A percentile compares a stretch with the other conserved stretches of the same genome.
Evolutionary conservation across 768 basidiomycete species (phyloP).

Genomic region (Lactifluus piperatus): DNA sequence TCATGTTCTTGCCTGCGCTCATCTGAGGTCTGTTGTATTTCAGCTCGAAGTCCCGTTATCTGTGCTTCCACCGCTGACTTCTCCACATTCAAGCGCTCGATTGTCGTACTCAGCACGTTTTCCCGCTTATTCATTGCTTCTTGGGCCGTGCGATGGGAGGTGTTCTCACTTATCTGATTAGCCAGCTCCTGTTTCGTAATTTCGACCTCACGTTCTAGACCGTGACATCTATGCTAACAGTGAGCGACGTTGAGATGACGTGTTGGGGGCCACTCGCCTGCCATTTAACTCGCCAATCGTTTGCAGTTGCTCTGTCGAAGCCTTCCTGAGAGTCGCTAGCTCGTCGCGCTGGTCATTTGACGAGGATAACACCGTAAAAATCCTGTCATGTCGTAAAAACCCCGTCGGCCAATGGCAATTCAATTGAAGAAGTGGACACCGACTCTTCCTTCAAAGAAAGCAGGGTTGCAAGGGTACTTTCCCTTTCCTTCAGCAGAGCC

Average conservation of each 20-base stretch:
- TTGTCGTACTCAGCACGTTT: neutral
- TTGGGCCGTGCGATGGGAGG: neutral
- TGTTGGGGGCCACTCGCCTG: neutral
- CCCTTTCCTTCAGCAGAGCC: slow-evolving; percentile 13
- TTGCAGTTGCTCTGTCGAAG: slow-evolving; percentile 8
- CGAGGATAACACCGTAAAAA: slow-evolving; percentile 7
- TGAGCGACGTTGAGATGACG: neutral
- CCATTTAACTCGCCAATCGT: slow-evolving; percentile 10
- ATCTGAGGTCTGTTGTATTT: neutral
- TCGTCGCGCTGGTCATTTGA: slow-evolving; percentile 12
- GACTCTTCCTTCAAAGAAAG: slow-evolving; percentile 16
- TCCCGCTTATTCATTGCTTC: slow-evolving; percentile 10
- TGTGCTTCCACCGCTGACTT: slow-evolving; percentile 2
- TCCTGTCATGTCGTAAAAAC: neutral
- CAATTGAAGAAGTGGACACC: neutral
- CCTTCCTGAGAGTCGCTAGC: slow-evolving; percentile 3
- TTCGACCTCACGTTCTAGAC: slow-evolving; percentile 9
- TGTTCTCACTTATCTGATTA: neutral
- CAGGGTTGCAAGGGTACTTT: neutral
- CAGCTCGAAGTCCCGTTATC: slow-evolving; percentile 1
- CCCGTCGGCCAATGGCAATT: neutral
- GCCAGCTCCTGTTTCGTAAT: slow-evolving; percentile 8
- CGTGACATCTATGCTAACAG: neutral
- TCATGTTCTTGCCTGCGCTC: slow-evolving; percentile 12
- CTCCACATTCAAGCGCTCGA: slow-evolving; percentile 7